phyloP scores from a whole-genome alignment of 306 rosid genomes.

The Begonia peltatifolia region DNA sequence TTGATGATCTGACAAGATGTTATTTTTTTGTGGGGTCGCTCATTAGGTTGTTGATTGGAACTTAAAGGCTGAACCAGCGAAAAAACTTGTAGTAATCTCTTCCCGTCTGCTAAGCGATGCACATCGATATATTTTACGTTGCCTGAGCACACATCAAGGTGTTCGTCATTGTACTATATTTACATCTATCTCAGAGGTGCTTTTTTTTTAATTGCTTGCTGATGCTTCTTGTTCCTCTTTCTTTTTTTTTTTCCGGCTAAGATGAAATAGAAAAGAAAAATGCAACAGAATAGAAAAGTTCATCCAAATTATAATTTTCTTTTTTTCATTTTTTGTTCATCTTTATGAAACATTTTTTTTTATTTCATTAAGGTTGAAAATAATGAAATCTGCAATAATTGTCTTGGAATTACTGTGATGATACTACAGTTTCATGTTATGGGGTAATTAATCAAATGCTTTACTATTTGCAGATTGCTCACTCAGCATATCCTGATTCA shows the following conservation, averaged over 20 bases:
- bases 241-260: too few species aligned
- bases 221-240: not conserved
- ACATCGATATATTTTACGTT: slow-evolving; percentile 84
- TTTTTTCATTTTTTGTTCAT: too few species aligned
- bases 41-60: slow-evolving; percentile 68
- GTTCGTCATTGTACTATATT: slow-evolving; percentile 50
- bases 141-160: slow-evolving; percentile 62
- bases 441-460: slow-evolving; percentile 9
- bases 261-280: too few species aligned
- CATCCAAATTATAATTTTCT: too few species aligned
- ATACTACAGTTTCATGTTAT: too few species aligned
- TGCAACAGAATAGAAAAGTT: too few species aligned
- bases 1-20: not conserved
- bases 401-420: too few species aligned
- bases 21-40: slow-evolving; percentile 11
- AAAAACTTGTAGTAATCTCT: slow-evolving; percentile 53
- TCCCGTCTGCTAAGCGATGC: slow-evolving; percentile 72
- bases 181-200: slow-evolving; percentile 86
- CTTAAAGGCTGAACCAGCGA: slow-evolving; percentile 30
- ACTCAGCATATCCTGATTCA: slow-evolving; percentile 69
- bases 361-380: too few species aligned
- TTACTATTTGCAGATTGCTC: slow-evolving; percentile 47
- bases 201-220: slow-evolving; percentile 8
- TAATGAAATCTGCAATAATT: too few species aligned
- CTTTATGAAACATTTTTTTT: too few species aligned